Percentiles rank a stretch among this genome's conserved stretches.
Evolutionary conservation across 2,329 filamentous ascomycete genomes (phyloP).

Genomic region (Aureobasidium uvarum): DNA sequence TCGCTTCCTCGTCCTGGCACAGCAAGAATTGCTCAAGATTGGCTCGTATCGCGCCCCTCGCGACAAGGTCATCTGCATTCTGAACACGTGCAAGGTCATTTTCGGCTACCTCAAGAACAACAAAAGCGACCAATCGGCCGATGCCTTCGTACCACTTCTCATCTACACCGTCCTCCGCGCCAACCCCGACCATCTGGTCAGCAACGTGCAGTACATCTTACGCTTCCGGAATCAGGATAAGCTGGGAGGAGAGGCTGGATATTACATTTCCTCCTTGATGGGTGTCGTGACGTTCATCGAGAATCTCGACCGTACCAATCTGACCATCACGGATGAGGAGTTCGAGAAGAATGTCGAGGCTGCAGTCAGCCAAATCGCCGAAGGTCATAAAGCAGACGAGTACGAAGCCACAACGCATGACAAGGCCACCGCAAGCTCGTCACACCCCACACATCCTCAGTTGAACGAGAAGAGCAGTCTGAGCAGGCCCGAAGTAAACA

Average conservation of each 20-base stretch:
- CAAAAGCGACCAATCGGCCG: conserved; percentile 90
- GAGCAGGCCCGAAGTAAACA: conserved; percentile 57
- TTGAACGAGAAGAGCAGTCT: conserved; percentile 51
- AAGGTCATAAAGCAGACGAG: conserved; percentile 69
- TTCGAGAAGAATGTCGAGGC: conserved; percentile 97
- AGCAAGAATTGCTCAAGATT: conserved; percentile 94
- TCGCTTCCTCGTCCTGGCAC: conserved; percentile 82
- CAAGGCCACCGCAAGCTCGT: conserved; percentile 35
- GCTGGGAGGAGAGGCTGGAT: conserved; percentile 93
- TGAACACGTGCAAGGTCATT: conserved; percentile 99
- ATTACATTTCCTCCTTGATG: conserved; percentile 94
- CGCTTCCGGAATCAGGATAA: conserved; percentile 98
- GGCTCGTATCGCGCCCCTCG: conserved; percentile 94
- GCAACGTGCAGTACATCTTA: conserved; percentile 96
- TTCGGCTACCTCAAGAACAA: conserved; percentile 91
- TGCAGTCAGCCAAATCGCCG: conserved; percentile 91
- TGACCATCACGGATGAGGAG: conserved; percentile 92
- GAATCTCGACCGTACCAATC: conserved; percentile 86
- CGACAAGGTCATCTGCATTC: conserved; percentile 96
- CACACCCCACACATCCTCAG: conserved; percentile 32
- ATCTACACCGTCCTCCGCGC: conserved; percentile 95
- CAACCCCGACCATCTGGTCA: conserved; percentile 92
- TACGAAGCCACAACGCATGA: conserved; percentile 39
- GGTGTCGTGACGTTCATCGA: conserved; percentile 97
- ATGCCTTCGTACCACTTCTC: conserved; percentile 90